Conservation (phyloP, 768 basidiomycete species). For the Rhizopogon vulgaris region DNA sequence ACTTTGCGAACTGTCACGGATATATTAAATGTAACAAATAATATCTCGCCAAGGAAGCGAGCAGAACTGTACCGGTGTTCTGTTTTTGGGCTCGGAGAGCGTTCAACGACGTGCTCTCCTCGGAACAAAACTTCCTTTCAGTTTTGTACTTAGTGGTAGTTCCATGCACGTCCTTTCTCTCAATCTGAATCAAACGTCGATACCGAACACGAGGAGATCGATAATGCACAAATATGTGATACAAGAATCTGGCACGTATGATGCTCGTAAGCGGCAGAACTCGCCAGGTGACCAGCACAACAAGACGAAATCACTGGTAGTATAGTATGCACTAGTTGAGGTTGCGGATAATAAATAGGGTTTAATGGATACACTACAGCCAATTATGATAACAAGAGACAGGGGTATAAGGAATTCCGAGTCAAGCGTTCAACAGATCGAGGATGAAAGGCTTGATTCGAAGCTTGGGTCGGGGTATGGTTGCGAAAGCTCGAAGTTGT, state of each 20-base stretch:
- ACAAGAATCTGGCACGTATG: background rate
- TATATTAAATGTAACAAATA: too few species aligned
- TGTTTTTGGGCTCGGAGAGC: too few species aligned
- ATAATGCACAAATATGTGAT: background rate
- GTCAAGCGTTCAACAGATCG: background rate
- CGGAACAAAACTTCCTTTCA: too few species aligned
- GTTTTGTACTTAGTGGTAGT: too few species aligned
- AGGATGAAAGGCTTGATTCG: conserved; percentile 11
- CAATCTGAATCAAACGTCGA: too few species aligned
- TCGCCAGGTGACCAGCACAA: background rate
- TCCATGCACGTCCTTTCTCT: too few species aligned
- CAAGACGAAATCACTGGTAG: background rate
- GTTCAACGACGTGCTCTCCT: too few species aligned
- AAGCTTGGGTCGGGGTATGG: conserved; percentile 15
- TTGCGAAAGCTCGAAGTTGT: conserved; percentile 16
- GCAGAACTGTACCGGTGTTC: too few species aligned
- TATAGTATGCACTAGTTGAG: background rate
- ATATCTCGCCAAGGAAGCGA: too few species aligned
- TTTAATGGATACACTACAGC: background rate
- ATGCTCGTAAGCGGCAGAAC: background rate
- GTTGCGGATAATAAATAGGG: background rate
- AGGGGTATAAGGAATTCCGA: conserved; percentile 15
- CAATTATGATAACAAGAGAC: background rate
- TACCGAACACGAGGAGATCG: background rate
- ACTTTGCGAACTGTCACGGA: too few species aligned